Percentiles rank a stretch among this genome's conserved stretches.
phyloP scores from a whole-genome alignment of 192 early-diverging fungal genomes.

The Mortierella antarctica region DNA sequence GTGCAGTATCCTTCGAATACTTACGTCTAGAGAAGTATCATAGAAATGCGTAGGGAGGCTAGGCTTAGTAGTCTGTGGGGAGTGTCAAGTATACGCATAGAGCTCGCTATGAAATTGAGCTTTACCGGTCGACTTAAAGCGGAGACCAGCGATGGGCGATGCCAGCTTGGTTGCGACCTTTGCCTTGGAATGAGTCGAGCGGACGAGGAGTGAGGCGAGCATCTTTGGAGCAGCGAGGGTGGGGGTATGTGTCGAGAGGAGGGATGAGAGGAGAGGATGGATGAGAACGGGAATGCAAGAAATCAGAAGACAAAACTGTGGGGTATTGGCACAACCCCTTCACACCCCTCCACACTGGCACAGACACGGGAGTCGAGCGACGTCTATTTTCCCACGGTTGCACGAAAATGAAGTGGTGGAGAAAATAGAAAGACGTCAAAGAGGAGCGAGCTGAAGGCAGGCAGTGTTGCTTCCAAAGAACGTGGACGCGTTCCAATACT shows the following conservation, averaged over 20 bases:
- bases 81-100: background rate
- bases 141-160: conserved; percentile 22
- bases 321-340: too few relatives aligned
- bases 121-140: conserved; percentile 55
- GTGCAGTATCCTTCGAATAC: background rate
- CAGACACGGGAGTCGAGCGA: too few relatives aligned
- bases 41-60: background rate
- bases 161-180: conserved; percentile 21
- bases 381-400: too few relatives aligned
- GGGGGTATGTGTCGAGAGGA: background rate
- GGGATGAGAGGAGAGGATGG: background rate
- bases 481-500: too few relatives aligned
- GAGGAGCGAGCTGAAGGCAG: too few relatives aligned
- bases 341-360: too few relatives aligned
- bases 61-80: background rate
- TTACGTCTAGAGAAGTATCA: conserved; percentile 15
- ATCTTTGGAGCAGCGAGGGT: conserved; percentile 1
- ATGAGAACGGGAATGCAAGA: background rate
- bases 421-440: too few relatives aligned
- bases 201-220: conserved; percentile 52
- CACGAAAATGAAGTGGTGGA: too few relatives aligned
- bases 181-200: conserved; percentile 28
- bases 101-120: background rate
- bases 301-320: too few relatives aligned
- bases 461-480: too few relatives aligned